Evolutionary conservation across 2,329 filamentous ascomycete species (phyloP).

Genomic region (Apiospora rasikravindrae): DNA sequence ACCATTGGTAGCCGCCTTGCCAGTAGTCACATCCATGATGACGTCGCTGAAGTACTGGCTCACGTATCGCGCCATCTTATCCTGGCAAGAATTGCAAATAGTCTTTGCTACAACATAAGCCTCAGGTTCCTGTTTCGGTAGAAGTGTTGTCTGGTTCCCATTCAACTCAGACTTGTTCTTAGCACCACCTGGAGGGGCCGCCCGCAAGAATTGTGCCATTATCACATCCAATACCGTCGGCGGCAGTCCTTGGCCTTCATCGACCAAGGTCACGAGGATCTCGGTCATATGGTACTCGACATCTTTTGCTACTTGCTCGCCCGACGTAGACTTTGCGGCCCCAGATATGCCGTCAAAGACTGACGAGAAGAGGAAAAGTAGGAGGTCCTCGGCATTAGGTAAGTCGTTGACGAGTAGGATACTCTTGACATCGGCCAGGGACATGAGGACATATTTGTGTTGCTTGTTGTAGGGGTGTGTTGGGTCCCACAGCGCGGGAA

Average conservation of each 20-base stretch:
- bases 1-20: slow-evolving; percentile 59
- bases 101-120: slow-evolving; percentile 97
- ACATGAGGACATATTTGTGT: slow-evolving; percentile 88
- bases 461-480: slow-evolving; percentile 90
- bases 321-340: slow-evolving; percentile 73
- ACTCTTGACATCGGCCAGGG: slow-evolving; percentile 91
- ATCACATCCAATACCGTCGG: slow-evolving; percentile 88
- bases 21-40: slow-evolving; percentile 79
- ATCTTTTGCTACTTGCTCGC: slow-evolving; percentile 87
- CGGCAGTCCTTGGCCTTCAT: slow-evolving; percentile 80
- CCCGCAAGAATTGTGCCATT: slow-evolving; percentile 92
- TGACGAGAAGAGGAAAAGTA: slow-evolving; percentile 80
- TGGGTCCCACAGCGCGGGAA: slow-evolving; percentile 85
- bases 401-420: slow-evolving; percentile 91
- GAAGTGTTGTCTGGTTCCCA: slow-evolving; percentile 79
- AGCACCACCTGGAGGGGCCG: slow-evolving; percentile 71
- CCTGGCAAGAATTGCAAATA: slow-evolving; percentile 85
- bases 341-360: slow-evolving; percentile 92
- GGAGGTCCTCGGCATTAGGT: slow-evolving; percentile 78
- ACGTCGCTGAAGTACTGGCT: slow-evolving; percentile 98
- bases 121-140: slow-evolving; percentile 86
- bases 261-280: slow-evolving; percentile 82
- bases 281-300: slow-evolving; percentile 92
- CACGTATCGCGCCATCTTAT: slow-evolving; percentile 94
- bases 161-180: slow-evolving; percentile 68